Evolutionary conservation across 2,329 filamentous ascomycete genomes (phyloP).

Genomic region (Botrytis fragariae): DNA sequence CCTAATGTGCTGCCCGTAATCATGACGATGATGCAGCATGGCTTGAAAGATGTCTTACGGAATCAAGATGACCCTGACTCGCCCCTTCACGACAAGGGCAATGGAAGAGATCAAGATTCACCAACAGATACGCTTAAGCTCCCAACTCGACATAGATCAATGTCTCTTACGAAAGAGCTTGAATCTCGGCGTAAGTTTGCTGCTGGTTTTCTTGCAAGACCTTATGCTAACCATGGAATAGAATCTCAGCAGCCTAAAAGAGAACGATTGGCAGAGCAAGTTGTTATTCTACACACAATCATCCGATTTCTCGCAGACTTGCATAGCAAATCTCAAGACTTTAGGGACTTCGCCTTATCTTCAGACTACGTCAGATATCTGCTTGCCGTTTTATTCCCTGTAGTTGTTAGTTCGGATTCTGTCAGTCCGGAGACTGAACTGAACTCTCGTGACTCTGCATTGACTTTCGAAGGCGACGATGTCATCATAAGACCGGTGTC

Average conservation of each 20-base stretch:
- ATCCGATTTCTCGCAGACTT: constrained; percentile 77
- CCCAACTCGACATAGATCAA: constrained; percentile 48
- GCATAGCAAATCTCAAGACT: constrained; percentile 71
- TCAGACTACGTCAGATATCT: constrained; percentile 82
- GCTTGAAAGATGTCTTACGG: constrained; percentile 67
- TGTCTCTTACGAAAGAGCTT: constrained; percentile 63
- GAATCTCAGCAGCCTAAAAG: constrained; percentile 45
- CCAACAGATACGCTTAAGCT: constrained; percentile 22
- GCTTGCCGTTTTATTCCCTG: constrained; percentile 77
- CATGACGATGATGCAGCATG: constrained; percentile 81
- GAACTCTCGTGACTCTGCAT: constrained; percentile 74
- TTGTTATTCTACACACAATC: constrained; percentile 69
- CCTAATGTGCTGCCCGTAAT: constrained; percentile 79
- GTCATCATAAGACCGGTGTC: constrained; percentile 66
- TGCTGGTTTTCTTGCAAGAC: too few relatives aligned
- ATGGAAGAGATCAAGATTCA: constrained; percentile 30
- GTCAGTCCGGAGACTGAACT: constrained; percentile 83
- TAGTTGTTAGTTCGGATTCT: constrained; percentile 81
- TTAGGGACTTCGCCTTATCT: constrained; percentile 76
- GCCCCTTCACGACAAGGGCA: constrained; percentile 40
- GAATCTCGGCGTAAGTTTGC: constrained; percentile 51
- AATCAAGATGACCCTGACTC: constrained; percentile 60
- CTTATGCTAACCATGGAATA: constrained; percentile 23
- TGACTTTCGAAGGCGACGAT: constrained; percentile 83
- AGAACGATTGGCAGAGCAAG: constrained; percentile 55